A percentile compares a stretch with the other conserved stretches of the same genome.
phyloP scores from a whole-genome alignment of 768 basidiomycete species.

The Boletus rubroflammeus region DNA sequence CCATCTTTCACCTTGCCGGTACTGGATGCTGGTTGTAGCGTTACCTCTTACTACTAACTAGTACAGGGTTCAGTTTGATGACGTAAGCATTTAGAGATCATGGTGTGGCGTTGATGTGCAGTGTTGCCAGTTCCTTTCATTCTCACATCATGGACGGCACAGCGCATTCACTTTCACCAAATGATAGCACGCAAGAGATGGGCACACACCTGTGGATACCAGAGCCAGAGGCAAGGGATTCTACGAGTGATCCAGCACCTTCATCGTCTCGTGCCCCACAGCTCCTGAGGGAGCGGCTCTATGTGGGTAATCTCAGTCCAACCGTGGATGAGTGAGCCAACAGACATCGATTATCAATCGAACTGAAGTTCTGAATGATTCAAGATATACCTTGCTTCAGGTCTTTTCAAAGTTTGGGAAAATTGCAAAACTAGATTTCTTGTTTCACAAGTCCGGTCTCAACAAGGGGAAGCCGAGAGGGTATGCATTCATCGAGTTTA shows the following conservation, averaged over 20 bases:
- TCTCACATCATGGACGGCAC: conserved; percentile 13
- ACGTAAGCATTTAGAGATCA: conserved; percentile 9
- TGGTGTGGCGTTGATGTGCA: not conserved
- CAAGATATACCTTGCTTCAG: conserved; percentile 83
- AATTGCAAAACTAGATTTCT: conserved; percentile 87
- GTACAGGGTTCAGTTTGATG: not conserved
- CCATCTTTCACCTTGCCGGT: not conserved
- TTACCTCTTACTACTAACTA: not conserved
- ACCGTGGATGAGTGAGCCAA: conserved; percentile 77
- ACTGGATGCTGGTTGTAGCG: not conserved
- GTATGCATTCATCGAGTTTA: conserved; percentile 91
- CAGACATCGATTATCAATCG: not conserved
- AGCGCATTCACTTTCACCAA: not conserved
- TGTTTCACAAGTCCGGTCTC: conserved; percentile 91
- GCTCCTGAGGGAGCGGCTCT: conserved; percentile 69
- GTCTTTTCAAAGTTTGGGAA: conserved; percentile 91
- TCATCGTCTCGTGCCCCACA: conserved; percentile 26
- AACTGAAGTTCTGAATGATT: conserved; percentile 10
- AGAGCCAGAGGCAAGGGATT: conserved; percentile 21
- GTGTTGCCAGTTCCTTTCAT: not conserved
- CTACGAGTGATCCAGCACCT: conserved; percentile 15
- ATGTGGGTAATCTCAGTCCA: conserved; percentile 85
- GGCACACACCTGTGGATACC: conserved; percentile 32
- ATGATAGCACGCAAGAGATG: conserved; percentile 5
- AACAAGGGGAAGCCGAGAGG: conserved; percentile 91